Evolutionary conservation across 768 basidiomycete species (phyloP).

Genomic region (Mrakia gelida): DNA sequence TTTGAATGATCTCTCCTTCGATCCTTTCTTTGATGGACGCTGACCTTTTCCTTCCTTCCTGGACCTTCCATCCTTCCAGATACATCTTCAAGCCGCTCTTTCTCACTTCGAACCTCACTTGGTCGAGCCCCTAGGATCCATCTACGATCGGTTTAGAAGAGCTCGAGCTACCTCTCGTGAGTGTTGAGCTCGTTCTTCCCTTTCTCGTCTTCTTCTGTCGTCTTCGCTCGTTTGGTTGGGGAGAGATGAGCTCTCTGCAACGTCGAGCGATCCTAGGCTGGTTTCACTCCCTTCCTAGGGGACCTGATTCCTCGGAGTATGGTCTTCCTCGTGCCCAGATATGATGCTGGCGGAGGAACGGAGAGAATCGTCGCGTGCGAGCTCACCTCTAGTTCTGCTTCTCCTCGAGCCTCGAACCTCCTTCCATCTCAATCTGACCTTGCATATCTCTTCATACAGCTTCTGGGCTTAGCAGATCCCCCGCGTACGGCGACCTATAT

Average conservation of each 20-base stretch:
- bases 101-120: background rate
- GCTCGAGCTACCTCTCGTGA: background rate
- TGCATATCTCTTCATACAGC: too few relatives aligned
- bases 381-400: background rate
- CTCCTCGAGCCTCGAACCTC: background rate
- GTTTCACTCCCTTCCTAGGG: too few relatives aligned
- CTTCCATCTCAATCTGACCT: background rate
- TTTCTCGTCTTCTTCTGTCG: background rate
- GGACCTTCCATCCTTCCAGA: background rate
- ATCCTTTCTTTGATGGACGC: background rate
- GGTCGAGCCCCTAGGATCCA: background rate
- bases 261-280: too few relatives aligned
- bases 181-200: background rate
- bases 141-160: background rate
- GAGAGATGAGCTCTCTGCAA: background rate
- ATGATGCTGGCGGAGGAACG: background rate
- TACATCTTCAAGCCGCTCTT: background rate
- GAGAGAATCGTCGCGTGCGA: background rate
- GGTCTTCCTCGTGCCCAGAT: too few relatives aligned
- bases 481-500: too few relatives aligned
- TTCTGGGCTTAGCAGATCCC: too few relatives aligned
- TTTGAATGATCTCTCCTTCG: slow-evolving; percentile 1
- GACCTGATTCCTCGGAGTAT: too few relatives aligned
- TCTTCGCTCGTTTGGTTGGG: background rate
- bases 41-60: too few relatives aligned